Percentiles rank a stretch among this genome's conserved stretches.
Conservation (phyloP, 768 basidiomycete genomes). For the Thelephora ganbajun region DNA sequence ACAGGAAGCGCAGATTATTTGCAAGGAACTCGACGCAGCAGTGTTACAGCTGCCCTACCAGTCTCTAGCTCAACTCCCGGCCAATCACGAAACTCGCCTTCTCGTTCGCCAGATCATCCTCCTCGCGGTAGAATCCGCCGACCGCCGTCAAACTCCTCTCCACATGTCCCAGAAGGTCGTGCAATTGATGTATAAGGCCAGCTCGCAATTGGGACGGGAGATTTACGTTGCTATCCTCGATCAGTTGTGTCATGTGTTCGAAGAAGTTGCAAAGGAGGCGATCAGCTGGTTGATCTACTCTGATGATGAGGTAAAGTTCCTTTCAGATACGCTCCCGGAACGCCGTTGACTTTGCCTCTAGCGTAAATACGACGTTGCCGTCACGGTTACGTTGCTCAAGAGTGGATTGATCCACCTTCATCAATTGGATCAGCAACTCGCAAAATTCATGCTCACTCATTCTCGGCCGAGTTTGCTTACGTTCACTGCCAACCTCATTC, state of each 20-base stretch:
- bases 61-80: conserved; percentile 55
- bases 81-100: conserved; percentile 77
- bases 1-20: conserved; percentile 20
- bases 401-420: conserved; percentile 65
- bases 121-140: conserved; percentile 66
- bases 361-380: conserved; percentile 95
- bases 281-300: conserved; percentile 93
- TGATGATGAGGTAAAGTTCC: conserved; percentile 70
- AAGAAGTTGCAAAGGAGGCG: conserved; percentile 92
- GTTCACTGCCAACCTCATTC: conserved; percentile 73
- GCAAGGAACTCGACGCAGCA: conserved; percentile 66
- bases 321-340: conserved; percentile 4
- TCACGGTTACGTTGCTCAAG: conserved; percentile 78
- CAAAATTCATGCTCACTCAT: conserved; percentile 70
- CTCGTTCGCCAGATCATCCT: conserved; percentile 73
- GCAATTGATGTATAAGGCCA: conserved; percentile 84
- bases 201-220: conserved; percentile 76
- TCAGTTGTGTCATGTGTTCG: conserved; percentile 76
- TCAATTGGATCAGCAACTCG: conserved; percentile 82
- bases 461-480: conserved; percentile 63
- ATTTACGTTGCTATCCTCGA: conserved; percentile 85
- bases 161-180: conserved; percentile 95
- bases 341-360: conserved; percentile 19
- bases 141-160: conserved; percentile 77
- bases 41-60: conserved; percentile 63